Evolutionary conservation across 495 filamentous ascomycete genomes (phyloP), one percentile per base, ranked within the genome.

Genomic region (Penicillium robsamsonii): DNA sequence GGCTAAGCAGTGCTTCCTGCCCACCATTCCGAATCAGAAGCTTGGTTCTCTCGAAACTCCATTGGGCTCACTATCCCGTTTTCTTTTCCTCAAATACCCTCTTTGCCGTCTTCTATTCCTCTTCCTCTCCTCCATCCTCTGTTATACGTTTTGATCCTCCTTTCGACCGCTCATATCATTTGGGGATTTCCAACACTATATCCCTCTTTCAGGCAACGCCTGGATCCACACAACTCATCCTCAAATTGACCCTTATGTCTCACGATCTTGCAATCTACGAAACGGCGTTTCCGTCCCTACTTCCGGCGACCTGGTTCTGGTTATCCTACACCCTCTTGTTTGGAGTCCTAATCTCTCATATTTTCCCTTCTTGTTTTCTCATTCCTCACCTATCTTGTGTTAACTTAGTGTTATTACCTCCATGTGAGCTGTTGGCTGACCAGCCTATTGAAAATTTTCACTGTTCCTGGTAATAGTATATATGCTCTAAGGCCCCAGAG

Each of bases 221-320:
- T 44, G 22, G 17, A 46, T 54, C 18, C 37, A 27, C 46, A 37
- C 44, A 33, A 51, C 15, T 41, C 31, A 25, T 46, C 57, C 41
- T 62, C 58, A 62, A 60, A 57, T 59, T 62, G 60, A 64, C 59
- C 50, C 50, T 68, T 57, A 70, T 69, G 68, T 52, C 59, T 70
- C 59, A 70, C 57, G 68, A 70, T 59, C 43, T 46, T 53, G 31
- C 47, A 42, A 62, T 60, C 55, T 61, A 55, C 46, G 61, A 67
- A 57, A 52, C 58, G 65, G 67, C 67, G 65, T 67, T 62, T 57
- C 33, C 40, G 15, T 53, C 37, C 50, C 44, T 29, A 22, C 49
- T 40, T 37, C 56, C 52, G 56, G 59, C 51, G 62, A 61, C 53
- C 37, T 58, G 50, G 61, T 50, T 31, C 17, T 53, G 38, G 56